These are phyloP conservation scores for Scedosporium aurantiacum DNA, from an alignment of 2,329 filamentous ascomycete species.

Conservation along the genomic window DNA sequence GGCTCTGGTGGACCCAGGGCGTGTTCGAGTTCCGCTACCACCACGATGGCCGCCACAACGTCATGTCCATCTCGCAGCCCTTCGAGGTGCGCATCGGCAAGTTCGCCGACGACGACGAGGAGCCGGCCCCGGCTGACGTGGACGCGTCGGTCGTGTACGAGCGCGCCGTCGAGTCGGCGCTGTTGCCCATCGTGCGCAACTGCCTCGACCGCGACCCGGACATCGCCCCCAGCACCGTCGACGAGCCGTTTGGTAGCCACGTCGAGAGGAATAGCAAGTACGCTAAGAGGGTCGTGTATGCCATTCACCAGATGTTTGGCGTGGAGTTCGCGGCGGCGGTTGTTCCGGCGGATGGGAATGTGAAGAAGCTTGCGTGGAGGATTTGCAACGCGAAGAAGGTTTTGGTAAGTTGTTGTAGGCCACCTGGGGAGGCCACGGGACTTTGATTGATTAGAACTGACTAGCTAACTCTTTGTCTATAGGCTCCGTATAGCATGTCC, in stretches of 20 bases:
- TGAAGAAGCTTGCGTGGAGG: slow-evolving; percentile 84
- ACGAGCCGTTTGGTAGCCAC: slow-evolving; percentile 74
- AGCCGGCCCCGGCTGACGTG: slow-evolving; percentile 20
- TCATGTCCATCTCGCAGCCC: slow-evolving; percentile 86
- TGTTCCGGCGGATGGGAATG: slow-evolving; percentile 82
- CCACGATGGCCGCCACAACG: slow-evolving; percentile 82
- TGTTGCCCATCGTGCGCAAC: slow-evolving; percentile 78
- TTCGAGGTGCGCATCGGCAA: slow-evolving; percentile 80
- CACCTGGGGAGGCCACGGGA: too few relatives aligned
- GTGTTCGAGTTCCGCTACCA: slow-evolving; percentile 97
- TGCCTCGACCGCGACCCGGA: slow-evolving; percentile 88
- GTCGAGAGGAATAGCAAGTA: slow-evolving; percentile 86
- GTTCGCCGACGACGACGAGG: slow-evolving; percentile 66
- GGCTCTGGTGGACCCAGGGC: slow-evolving; percentile 93
- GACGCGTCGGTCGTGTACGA: slow-evolving; percentile 46
- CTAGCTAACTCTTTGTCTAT: slow-evolving; percentile 11
- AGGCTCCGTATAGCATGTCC: slow-evolving; percentile 66
- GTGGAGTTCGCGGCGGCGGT: slow-evolving; percentile 91
- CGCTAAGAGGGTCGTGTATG: slow-evolving; percentile 81
- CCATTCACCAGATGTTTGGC: slow-evolving; percentile 92
- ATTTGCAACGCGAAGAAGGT: slow-evolving; percentile 95
- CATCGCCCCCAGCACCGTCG: slow-evolving; percentile 68
- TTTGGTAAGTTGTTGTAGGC: slow-evolving; percentile 54
- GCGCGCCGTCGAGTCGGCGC: slow-evolving; percentile 59
- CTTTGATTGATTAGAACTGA: neutral